These are phyloP conservation scores for Cantharellus anzutake DNA, from an alignment of 768 basidiomycete species.

Conservation along the genomic window DNA sequence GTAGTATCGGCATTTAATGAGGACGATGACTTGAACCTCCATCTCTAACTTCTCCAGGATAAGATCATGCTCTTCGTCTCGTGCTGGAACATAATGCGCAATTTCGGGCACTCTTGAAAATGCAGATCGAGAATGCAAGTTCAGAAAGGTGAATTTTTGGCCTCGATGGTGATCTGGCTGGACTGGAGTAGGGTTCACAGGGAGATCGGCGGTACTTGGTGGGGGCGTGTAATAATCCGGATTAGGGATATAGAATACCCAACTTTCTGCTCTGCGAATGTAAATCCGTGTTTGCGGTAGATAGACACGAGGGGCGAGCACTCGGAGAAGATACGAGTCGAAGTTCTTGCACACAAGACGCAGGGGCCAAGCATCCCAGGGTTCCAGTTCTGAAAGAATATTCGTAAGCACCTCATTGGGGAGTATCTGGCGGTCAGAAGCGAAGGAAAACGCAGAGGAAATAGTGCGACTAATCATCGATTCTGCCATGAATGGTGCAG, in stretches of 20 bases:
- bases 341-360: neutral
- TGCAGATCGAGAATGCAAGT: neutral
- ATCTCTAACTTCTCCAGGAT: neutral
- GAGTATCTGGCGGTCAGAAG: neutral
- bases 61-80: neutral
- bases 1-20: neutral
- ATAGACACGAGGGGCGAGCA: neutral
- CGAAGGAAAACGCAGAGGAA: neutral
- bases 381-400: neutral
- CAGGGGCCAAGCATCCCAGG: neutral
- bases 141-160: neutral
- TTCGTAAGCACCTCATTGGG: neutral
- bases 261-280: neutral
- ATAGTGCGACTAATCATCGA: neutral
- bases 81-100: neutral
- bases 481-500: no score
- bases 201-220: neutral
- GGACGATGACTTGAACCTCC: neutral
- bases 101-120: neutral
- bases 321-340: neutral
- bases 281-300: neutral
- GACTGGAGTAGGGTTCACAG: neutral
- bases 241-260: neutral
- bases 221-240: neutral
- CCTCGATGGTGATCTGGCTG: neutral